A percentile compares a stretch with the other conserved stretches of the same genome.
Evolutionary conservation across 208 protist genomes (phyloP).

Genomic region (Leishmania braziliensis): DNA sequence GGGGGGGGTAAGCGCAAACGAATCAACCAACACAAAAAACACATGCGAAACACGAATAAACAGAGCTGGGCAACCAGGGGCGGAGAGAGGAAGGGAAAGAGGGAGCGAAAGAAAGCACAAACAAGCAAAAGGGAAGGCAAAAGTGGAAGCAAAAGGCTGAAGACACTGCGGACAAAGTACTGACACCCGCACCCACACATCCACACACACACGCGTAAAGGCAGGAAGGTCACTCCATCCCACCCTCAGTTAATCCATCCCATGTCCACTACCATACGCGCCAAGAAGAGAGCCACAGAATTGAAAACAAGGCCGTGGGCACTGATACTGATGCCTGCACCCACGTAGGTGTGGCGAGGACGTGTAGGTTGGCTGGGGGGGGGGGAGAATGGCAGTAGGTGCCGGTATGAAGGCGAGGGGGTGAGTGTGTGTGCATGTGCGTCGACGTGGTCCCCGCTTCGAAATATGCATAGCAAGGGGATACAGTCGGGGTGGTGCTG

Average conservation of each 20-base stretch:
- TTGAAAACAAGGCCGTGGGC: background rate
- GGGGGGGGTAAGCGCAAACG: background rate
- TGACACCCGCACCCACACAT: background rate
- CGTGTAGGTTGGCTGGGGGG: background rate
- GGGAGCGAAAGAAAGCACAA: background rate
- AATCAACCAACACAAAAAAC: slow-evolving; percentile 9
- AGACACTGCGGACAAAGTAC: background rate
- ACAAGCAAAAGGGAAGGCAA: background rate
- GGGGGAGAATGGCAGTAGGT: background rate
- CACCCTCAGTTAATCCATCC: background rate
- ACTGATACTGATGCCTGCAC: background rate
- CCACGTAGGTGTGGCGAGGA: background rate
- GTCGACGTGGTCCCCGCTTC: background rate
- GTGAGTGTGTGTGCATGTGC: background rate
- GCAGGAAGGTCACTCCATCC: background rate
- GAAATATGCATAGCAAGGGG: background rate
- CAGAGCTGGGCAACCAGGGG: background rate
- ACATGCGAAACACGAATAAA: background rate
- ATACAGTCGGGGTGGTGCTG: background rate
- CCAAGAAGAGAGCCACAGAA: background rate
- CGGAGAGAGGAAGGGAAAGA: background rate
- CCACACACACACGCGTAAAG: background rate
- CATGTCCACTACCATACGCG: background rate
- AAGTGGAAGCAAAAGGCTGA: background rate
- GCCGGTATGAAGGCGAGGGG: background rate